Base-by-base conservation (phyloP, 305 asterid genomes). In the Fraxinus dipetala region DNA sequence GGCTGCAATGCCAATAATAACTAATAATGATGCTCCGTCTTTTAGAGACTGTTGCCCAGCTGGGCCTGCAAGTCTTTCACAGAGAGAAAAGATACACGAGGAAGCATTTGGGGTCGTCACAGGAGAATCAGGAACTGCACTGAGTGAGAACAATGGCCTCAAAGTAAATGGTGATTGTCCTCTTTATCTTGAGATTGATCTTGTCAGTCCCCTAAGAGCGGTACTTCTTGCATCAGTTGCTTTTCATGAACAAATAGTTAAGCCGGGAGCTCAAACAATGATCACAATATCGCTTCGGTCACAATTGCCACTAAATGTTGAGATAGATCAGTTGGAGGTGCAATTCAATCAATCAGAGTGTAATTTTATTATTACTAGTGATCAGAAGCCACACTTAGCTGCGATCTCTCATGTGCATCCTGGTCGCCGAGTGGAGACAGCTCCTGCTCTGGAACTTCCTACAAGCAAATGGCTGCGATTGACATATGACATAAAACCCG, bases 271-370 rank as follows among this genome's bases (percentile, higher is more conserved):
- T 79, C 89, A 89, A 70, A 87, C 97, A 70, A 90, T 88, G 85
- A 84, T 96, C 85, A 89, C 98, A 59, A 87, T 96, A 84, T 91
- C 98, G 7, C 93, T 96, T 89, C 90, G 91, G 77, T 91, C 99
- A 79, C 98, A 91, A 38, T 85, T 96, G 65, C 99, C 99, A 0
- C 87, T 81, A 80, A 85, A 88, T 75, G 89, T 94, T 77, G 99
- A 94, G 89, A 89, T 96, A 65, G 99, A 96, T 89, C 99, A 94
- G 90, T 86, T 96, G 87, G 99, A 96, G 92, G 93, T 96, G 87
- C 99, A 93, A 83, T 96, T 96, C 81, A 96, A 96, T 86, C 98
- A 96, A 84, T 88, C 98, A 0, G 98, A 96, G 75, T 94, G 97
- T 83, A 94, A 93, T 88, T 92, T 96, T 90, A 90, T 91, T 81